phyloP scores from a whole-genome alignment of 257 asterid species.

The Paulownia fortunei region DNA sequence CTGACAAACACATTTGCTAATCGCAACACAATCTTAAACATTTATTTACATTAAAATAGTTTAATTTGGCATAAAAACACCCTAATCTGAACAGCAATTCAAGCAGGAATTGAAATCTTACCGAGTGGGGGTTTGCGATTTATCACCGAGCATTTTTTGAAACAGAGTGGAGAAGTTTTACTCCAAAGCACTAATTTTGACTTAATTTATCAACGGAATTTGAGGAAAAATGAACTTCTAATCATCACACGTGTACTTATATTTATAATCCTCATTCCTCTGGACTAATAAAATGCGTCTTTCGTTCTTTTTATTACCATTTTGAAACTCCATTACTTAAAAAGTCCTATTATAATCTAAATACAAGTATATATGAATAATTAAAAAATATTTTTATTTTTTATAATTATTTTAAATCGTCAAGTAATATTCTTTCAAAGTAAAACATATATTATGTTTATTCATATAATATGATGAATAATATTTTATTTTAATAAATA shows the following conservation, averaged over 20 bases:
- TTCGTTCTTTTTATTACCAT: too few species aligned
- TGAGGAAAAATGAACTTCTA: constrained; percentile 14
- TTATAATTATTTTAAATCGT: too few species aligned
- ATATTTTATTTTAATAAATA: too few species aligned
- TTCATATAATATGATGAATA: too few species aligned
- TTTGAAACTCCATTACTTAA: too few species aligned
- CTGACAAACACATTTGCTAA: constrained; percentile 19
- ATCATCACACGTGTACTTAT: constrained; percentile 24
- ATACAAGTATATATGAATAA: too few species aligned
- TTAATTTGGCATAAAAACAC: constrained; percentile 7
- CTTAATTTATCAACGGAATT: constrained; percentile 21
- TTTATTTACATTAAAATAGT: background rate
- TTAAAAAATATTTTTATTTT: too few species aligned
- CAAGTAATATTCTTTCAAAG: too few species aligned
- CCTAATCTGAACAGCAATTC: constrained; percentile 23
- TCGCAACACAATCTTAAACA: background rate
- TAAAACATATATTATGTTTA: too few species aligned
- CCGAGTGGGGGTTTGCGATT: constrained; percentile 78
- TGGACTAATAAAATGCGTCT: background rate
- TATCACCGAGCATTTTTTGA: constrained; percentile 67
- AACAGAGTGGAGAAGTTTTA: constrained; percentile 32
- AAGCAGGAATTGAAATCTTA: constrained; percentile 40
- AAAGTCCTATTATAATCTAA: too few species aligned
- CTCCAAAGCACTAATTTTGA: constrained; percentile 29
- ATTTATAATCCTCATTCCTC: background rate